phyloP scores from a whole-genome alignment of 2,329 filamentous ascomycete genomes.

The Ilyonectria mors-panacis region DNA sequence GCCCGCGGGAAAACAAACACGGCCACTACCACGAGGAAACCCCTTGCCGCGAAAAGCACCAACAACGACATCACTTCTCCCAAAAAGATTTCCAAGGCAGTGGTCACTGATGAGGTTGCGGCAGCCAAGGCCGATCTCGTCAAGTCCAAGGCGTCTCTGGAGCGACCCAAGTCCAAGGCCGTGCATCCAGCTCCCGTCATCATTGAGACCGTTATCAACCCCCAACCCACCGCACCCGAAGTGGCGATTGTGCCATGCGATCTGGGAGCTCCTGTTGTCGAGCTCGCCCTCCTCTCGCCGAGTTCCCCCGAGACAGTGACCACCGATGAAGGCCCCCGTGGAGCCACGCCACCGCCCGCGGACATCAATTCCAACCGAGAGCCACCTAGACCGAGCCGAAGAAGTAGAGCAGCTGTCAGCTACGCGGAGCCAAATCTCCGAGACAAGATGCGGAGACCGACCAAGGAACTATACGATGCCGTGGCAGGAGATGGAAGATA shows the following conservation, averaged over 20 bases:
- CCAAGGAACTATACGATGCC: slow-evolving; percentile 82
- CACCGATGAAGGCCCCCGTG: slow-evolving; percentile 51
- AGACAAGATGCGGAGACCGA: slow-evolving; percentile 87
- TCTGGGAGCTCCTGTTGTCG: slow-evolving; percentile 52
- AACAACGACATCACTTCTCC: slow-evolving; percentile 73
- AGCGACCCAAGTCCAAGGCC: slow-evolving; percentile 47
- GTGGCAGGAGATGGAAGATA: slow-evolving; percentile 76
- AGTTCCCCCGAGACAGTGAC: slow-evolving; percentile 64
- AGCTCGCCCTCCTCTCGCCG: slow-evolving; percentile 61
- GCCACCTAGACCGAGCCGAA: slow-evolving; percentile 75
- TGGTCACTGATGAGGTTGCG: slow-evolving; percentile 54
- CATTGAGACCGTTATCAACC: slow-evolving; percentile 37
- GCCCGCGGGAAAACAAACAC: slow-evolving; percentile 51
- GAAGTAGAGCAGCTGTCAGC: slow-evolving; percentile 78
- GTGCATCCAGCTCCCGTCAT: slow-evolving; percentile 45
- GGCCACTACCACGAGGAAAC: slow-evolving; percentile 58
- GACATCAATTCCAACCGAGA: slow-evolving; percentile 71
- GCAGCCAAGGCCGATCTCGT: slow-evolving; percentile 56
- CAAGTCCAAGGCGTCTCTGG: slow-evolving; percentile 47
- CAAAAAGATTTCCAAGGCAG: slow-evolving; percentile 62
- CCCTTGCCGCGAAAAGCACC: slow-evolving; percentile 70
- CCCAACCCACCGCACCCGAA: slow-evolving; percentile 37
- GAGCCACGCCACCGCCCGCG: slow-evolving; percentile 73
- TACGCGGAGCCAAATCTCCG: slow-evolving; percentile 87
- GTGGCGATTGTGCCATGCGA: slow-evolving; percentile 36